Evolutionary conservation across 2,329 filamentous ascomycete genomes (phyloP), one percentile per base, ranked within the genome.

Genomic region (Ophiocordyceps camponoti-rufipedis): DNA sequence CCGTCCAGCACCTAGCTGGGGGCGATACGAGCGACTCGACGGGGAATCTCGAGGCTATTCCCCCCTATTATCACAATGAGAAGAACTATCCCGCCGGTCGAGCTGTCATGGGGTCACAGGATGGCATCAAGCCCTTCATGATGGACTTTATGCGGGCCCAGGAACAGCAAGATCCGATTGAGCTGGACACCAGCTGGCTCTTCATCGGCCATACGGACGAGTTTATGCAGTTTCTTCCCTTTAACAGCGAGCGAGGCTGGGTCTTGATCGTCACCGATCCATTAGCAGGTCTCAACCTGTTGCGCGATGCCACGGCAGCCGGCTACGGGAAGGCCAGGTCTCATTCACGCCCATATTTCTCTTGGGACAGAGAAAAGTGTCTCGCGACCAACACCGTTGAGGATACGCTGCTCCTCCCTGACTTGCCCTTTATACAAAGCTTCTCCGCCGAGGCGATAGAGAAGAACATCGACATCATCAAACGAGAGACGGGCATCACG

Each of bases 11-110:
- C 28, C 41, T 46, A 2, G 41, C 39, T 6, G 29, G 28, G 5
- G 19, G 48, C n/a, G 49, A 49, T 5, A 48, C 45, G 10, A 53
- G 52, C 28, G 53, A 58, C 29, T 52, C 50, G 0, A 47, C 45
- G 4, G 57, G 63, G 0, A 65, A 66, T 45, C 43, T 66, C 4
- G 62, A 66, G 46, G 61, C 60, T 0, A 63, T 64, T 28, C 63
- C 61, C 5, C 62, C 63, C 0, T 49, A 58, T 29, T 39, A 19
- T 1, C 48, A 51, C 28, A 48, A 50, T 2, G 55, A 52, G 10
- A 48, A 47, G 8, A 29, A 41, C 8, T 58, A 52, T 28, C 53
- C 49, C 3, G 50, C 49, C 1, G 55, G 55, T 1, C 48, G 55
- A 14, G 44, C 50, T 23, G 46, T 58, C 23, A 46, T 50, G 16